Conservation (phyloP, 306 rosid genomes). For the Myrica gale region DNA sequence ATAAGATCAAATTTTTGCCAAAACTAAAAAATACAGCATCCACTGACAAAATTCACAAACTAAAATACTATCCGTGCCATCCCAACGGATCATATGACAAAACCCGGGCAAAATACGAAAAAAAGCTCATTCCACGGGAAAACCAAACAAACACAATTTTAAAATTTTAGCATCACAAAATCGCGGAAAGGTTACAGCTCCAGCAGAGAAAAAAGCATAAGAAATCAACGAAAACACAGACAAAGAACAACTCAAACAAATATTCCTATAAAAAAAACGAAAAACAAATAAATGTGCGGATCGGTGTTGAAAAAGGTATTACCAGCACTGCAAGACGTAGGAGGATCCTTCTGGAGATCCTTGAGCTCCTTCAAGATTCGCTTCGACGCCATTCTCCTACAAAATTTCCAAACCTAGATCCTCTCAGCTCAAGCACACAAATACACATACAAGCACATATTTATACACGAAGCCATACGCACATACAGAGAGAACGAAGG, state of each 20-base stretch:
- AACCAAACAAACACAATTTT: no score
- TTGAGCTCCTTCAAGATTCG: conserved; percentile 68
- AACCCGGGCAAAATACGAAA: no score
- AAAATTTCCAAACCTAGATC: conserved; percentile 15
- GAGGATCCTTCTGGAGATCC: conserved; percentile 75
- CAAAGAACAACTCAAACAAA: neutral
- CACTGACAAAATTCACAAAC: no score
- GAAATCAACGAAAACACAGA: neutral
- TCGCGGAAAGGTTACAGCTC: neutral
- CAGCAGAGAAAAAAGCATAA: neutral
- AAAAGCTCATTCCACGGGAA: no score
- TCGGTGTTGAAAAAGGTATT: conserved; percentile 3
- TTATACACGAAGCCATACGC: neutral
- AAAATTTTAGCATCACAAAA: no score
- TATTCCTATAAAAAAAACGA: no score
- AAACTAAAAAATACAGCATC: no score
- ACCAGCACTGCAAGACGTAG: conserved; percentile 82
- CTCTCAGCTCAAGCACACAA: neutral
- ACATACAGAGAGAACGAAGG: neutral
- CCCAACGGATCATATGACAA: no score
- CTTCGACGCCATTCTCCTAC: conserved; percentile 59
- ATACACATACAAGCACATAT: neutral
- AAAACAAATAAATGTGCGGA: neutral
- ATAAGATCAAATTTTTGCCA: no score
- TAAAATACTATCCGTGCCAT: no score